Conservation (phyloP, 768 basidiomycete genomes). For the Mycena indigotica region DNA sequence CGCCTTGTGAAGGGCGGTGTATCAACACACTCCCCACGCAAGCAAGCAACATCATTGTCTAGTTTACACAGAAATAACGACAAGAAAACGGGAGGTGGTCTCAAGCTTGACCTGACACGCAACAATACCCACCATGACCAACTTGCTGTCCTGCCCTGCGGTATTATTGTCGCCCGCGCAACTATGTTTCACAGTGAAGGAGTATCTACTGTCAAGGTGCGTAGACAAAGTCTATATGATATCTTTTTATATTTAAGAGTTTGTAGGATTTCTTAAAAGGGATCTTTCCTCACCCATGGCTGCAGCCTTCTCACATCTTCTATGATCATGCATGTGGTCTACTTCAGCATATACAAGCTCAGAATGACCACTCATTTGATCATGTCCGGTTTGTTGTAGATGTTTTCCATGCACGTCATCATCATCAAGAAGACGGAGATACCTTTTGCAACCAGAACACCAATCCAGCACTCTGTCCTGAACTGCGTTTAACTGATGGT, state of each 20-base stretch:
- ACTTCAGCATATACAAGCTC: not conserved
- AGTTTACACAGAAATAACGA: not conserved
- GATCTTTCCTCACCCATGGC: not conserved
- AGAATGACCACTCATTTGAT: not conserved
- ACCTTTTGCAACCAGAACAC: slow-evolving; percentile 1
- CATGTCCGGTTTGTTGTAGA: not conserved
- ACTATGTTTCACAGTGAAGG: not conserved
- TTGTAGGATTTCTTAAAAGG: not conserved
- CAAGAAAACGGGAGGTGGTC: not conserved
- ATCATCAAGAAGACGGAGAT: slow-evolving; percentile 1
- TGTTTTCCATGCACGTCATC: no score
- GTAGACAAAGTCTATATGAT: not conserved
- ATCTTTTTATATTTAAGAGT: not conserved
- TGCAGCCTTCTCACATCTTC: slow-evolving; percentile 19
- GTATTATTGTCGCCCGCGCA: no score
- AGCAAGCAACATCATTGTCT: not conserved
- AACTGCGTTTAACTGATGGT: slow-evolving; percentile 19
- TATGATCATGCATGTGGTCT: slow-evolving; percentile 26
- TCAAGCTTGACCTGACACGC: not conserved
- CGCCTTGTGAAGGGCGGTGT: not conserved
- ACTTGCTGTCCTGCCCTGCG: not conserved
- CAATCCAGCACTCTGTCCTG: slow-evolving; percentile 30
- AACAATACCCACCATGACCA: not conserved
- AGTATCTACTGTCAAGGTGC: not conserved
- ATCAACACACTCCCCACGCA: not conserved